These are phyloP conservation scores for Mucor piriformis DNA, from an alignment of 371 early-diverging fungal species.

Conservation along the genomic window DNA sequence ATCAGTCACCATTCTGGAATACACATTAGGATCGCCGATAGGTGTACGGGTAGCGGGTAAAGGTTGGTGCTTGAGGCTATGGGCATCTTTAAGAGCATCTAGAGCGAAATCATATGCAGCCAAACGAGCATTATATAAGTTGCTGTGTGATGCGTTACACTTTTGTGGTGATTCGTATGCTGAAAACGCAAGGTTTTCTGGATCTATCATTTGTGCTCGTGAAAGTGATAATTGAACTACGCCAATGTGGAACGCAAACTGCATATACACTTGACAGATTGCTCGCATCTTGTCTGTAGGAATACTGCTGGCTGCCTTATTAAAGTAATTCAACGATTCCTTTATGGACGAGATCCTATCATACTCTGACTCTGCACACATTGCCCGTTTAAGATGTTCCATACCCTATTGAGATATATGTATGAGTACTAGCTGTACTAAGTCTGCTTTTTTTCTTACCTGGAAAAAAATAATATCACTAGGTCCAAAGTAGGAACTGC, in stretches of 20 bases:
- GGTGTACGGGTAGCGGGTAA: neutral
- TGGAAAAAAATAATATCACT: constrained; percentile 78
- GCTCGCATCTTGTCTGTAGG: constrained; percentile 61
- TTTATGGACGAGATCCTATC: constrained; percentile 52
- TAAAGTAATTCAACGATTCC: constrained; percentile 66
- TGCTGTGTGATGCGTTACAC: neutral
- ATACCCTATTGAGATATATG: constrained; percentile 38
- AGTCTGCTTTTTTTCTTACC: constrained; percentile 34
- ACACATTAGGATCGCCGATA: neutral
- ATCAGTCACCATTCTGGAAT: constrained; percentile 35
- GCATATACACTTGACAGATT: constrained; percentile 58
- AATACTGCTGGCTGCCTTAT: constrained; percentile 37
- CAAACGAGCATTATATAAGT: neutral
- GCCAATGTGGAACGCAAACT: constrained; percentile 57
- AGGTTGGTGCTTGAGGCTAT: constrained; percentile 16
- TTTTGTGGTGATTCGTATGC: constrained; percentile 37
- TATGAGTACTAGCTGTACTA: neutral
- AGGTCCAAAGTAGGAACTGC: constrained; percentile 72
- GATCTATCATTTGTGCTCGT: constrained; percentile 70
- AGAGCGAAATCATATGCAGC: constrained; percentile 9
- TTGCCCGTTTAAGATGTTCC: constrained; percentile 59
- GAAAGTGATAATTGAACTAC: constrained; percentile 71
- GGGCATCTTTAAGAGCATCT: constrained; percentile 34
- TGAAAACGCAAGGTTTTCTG: constrained; percentile 54
- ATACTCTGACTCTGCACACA: constrained; percentile 41